Base-by-base conservation (phyloP, 345 rosid genomes). In the Camelina neglecta region DNA sequence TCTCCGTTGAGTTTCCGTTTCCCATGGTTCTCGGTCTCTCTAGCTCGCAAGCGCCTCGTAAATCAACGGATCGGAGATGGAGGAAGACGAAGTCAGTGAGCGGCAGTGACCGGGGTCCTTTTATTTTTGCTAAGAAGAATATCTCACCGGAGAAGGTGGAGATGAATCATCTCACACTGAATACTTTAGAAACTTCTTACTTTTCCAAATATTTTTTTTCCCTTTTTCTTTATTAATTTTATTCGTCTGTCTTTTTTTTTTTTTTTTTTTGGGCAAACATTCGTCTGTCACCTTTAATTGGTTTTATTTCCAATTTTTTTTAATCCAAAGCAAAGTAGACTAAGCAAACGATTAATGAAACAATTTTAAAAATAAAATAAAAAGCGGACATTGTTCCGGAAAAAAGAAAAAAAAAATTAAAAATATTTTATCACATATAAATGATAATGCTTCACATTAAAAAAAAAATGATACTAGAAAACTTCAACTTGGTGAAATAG, bases 1-100 rank as follows among this genome's bases (percentile, higher is more conserved):
- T 51, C 48, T 79, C 82, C 29, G 75, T 31, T 6, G 82, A 79
- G 68, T 1, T 79, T 63, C 63, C 79, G 24, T 79, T 74, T 8
- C 82, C 82, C 82, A 79, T 76, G 75, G 47, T 67, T 31, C 2
- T 42, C 49, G 24, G 6, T 20, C 15, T 38, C 7, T 8, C 6
- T 31, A 31, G 2, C 4, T 18, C 26, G 41, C 54, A 42, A 24
- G 62, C 45, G 47, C 24, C 4, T 55, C 29, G 15, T 41, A 7
- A 13, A 9, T 9, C 58, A 18, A 18, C 2, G 23, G 60, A 58
- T 74, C 78, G 54, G 42, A 39, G 42, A 51, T 24, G n/a, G 67
- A 67, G 26, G 31, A 45, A 21, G 50, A 73, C 16, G 42, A 49
- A 60, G 60, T 60, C 68, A 72, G 60, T 7, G 60, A 53, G 65